Base-by-base conservation (phyloP, 2,329 filamentous ascomycete species). In the Colletotrichum musicola region DNA sequence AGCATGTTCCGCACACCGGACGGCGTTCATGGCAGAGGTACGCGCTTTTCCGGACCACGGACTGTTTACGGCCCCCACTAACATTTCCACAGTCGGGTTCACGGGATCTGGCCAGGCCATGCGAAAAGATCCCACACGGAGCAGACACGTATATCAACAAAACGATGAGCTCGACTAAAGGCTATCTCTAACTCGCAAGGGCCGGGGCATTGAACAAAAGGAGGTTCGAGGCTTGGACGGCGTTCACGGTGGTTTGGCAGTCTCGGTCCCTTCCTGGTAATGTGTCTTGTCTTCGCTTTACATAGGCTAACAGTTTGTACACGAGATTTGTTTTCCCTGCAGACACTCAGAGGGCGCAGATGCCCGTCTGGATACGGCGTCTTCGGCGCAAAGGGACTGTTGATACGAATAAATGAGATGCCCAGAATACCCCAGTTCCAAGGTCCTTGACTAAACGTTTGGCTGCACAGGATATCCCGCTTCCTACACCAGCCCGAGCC, bases 1-100 rank as follows among this genome's bases (percentile, higher is more conserved):
- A 97, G 94, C 85, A 98, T 98, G 95, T 98, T 98, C 79, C 90
- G 95, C 54, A 98, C 95, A 3, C 94, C 94, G 0, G 94, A 97
- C 38, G 91, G 93, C 70, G 88, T 96, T 25, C 89, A 93, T 75
- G 95, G 93, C 66, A 89, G 94, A 92, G 95, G 95, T 97, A 83
- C 73, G 86, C 38, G 30, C 51, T 58, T 12, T 54, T 4, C 50
- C 6, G 22, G 61, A 27, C 44, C 50, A n/a, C 25, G 30, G 20
- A 25, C 25, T 20, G n/a, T 9, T 51, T 44, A 27, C 58, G 46
- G 38, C 61, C 42, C 30, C 30, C 57, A 62, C 66, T 69, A 10
- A 72, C 59, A 38, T 35, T 4, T 5, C 20, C 55, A 6, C 73
- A 98, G 96, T 99, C 76, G 96, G 96, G 40, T 98, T 99, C 77